Evolutionary conservation across 192 early-diverging fungal species (phyloP).

Genomic region (Gorgonomyces haynaldii): DNA sequence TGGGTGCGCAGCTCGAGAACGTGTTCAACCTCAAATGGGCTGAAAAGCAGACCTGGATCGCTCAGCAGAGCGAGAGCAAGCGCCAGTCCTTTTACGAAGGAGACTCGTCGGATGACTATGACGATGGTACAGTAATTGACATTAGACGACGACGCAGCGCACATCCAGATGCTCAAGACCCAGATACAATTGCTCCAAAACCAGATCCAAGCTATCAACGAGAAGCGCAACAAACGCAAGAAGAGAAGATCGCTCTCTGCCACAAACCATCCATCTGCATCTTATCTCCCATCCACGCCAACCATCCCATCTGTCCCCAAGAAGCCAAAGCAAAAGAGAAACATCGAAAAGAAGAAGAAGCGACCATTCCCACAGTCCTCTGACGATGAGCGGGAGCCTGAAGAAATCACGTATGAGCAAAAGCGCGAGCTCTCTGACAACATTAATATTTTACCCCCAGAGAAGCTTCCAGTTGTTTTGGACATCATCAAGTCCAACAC

Average conservation of each 20-base stretch:
- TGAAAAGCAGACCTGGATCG: constrained; percentile 12
- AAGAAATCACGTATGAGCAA: constrained; percentile 68
- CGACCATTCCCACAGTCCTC: constrained; percentile 17
- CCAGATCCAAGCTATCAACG: constrained; percentile 15
- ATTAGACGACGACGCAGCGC: constrained; percentile 8
- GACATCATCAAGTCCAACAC: constrained; percentile 59
- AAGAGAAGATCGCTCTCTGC: constrained; percentile 8
- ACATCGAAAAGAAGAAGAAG: constrained; percentile 18
- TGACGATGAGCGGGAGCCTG: constrained; percentile 25
- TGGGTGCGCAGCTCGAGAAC: constrained; percentile 59
- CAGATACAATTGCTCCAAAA: constrained; percentile 11
- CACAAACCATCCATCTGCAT: no score
- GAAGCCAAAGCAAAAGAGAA: constrained; percentile 16
- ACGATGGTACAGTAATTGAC: constrained; percentile 9
- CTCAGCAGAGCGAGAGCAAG: constrained; percentile 11
- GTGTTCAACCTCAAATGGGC: constrained; percentile 73
- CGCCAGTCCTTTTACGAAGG: constrained; percentile 9
- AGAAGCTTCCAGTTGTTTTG: constrained; percentile 55
- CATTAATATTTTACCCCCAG: constrained; percentile 50
- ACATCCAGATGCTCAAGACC: constrained; percentile 14
- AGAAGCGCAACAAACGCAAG: constrained; percentile 19
- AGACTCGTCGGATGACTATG: constrained; percentile 15
- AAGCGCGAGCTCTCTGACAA: constrained; percentile 72
- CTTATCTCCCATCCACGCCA: constrained; percentile 1
- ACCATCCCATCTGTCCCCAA: constrained; percentile 2